These are phyloP conservation scores for Saccharum spontaneum DNA, from an alignment of 176 grass and related monocot genomes.

Conservation along the genomic window DNA sequence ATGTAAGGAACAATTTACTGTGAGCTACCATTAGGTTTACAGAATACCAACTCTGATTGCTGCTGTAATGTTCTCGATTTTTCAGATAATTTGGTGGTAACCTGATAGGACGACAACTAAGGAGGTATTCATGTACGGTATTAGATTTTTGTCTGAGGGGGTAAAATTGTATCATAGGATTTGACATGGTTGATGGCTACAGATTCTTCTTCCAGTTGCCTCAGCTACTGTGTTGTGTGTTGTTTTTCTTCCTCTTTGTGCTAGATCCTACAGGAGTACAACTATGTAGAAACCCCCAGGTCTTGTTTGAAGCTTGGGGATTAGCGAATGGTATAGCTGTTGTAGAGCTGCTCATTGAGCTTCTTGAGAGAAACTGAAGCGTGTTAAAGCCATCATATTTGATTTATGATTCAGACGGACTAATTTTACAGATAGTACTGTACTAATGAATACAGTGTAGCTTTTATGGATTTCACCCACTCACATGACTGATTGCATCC, in stretches of 20 bases:
- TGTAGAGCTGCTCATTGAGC: conserved; percentile 45
- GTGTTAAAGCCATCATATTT: conserved; percentile 26
- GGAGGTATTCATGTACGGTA: conserved; percentile 34
- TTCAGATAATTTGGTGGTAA: conserved; percentile 54
- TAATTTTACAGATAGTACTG: conserved; percentile 9
- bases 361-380: conserved; percentile 26
- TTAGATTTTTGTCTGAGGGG: conserved; percentile 50
- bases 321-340: conserved; percentile 42
- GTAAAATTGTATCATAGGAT: conserved; percentile 60
- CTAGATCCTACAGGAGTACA: conserved; percentile 28
- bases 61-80: background rate
- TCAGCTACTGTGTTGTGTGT: conserved; percentile 8
- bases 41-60: conserved; percentile 3
- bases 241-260: conserved; percentile 12
- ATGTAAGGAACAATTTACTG: conserved; percentile 45
- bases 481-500: background rate
- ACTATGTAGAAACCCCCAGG: conserved; percentile 27
- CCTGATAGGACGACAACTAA: conserved; percentile 36
- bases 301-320: conserved; percentile 47
- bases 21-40: conserved; percentile 1
- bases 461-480: background rate
- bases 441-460: background rate
- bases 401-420: conserved; percentile 31
- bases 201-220: conserved; percentile 44
- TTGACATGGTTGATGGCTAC: conserved; percentile 44